These are phyloP conservation scores for Sedum album DNA, from an alignment of 164 flowering plant genomes.

Conservation along the genomic window DNA sequence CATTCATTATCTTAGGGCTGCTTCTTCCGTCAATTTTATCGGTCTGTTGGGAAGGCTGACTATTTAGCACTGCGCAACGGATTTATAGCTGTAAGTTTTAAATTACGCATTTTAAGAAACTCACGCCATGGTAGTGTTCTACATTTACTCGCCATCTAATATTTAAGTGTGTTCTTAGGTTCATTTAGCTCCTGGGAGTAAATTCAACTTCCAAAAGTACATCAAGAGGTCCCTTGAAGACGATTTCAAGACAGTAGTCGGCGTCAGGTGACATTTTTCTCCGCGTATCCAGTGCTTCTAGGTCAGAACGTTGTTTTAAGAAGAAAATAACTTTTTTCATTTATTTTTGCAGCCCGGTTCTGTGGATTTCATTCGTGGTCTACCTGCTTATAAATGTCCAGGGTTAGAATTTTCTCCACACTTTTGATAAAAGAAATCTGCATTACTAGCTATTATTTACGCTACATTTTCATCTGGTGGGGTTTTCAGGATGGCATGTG, in stretches of 20 bases:
- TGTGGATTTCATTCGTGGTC: constrained; percentile 45
- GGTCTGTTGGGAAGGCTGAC: no score
- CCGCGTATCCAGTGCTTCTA: not conserved
- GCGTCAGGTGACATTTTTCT: constrained; percentile 36
- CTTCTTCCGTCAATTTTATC: constrained; percentile 55
- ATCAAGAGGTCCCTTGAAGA: constrained; percentile 57
- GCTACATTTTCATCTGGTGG: no score
- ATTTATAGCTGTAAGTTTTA: not conserved
- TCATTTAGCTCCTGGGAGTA: constrained; percentile 47
- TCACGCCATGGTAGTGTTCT: not conserved
- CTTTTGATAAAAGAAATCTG: no score
- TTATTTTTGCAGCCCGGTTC: constrained; percentile 25
- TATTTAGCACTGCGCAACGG: not conserved
- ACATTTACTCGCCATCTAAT: not conserved
- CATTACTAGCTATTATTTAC: no score
- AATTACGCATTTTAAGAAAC: no score
- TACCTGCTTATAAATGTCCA: constrained; percentile 43
- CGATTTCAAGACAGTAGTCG: constrained; percentile 55
- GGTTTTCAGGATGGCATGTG: not conserved
- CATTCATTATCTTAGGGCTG: constrained; percentile 72
- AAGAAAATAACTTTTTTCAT: not conserved
- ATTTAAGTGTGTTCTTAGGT: constrained; percentile 23
- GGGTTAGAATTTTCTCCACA: constrained; percentile 22
- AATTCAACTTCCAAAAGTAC: constrained; percentile 57
- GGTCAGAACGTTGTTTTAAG: not conserved